Evolutionary conservation across 1,284 basidiomycete genomes (phyloP).

Genomic region (Naganishia albida): DNA sequence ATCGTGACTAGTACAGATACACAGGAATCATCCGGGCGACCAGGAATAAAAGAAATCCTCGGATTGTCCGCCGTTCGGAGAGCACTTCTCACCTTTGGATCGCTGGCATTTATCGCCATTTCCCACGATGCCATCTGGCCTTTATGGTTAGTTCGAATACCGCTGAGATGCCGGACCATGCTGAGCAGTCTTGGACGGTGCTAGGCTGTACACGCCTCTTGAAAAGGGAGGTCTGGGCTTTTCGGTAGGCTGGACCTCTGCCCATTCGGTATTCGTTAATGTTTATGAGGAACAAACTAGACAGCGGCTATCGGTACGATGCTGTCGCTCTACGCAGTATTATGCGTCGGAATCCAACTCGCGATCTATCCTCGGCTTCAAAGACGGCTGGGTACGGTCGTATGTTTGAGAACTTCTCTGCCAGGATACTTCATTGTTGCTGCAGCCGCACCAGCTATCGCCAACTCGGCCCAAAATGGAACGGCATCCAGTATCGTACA

Average conservation of each 20-base stretch:
- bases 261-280: neutral
- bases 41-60: constrained; percentile 12
- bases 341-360: constrained; percentile 15
- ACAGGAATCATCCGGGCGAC: too few relatives aligned
- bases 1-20: neutral
- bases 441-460: constrained; percentile 6
- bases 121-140: constrained; percentile 24
- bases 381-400: constrained; percentile 14
- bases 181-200: too few relatives aligned
- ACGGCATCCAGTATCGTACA: constrained; percentile 4
- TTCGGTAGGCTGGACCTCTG: constrained; percentile 9
- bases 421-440: constrained; percentile 14
- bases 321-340: constrained; percentile 20
- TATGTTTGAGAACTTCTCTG: neutral
- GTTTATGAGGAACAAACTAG: neutral
- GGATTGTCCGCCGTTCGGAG: constrained; percentile 1
- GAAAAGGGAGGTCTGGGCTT: constrained; percentile 26
- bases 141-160: constrained; percentile 10
- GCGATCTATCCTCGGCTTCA: constrained; percentile 15
- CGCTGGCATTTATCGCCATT: constrained; percentile 23
- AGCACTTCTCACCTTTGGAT: constrained; percentile 8
- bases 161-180: neutral
- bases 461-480: neutral
- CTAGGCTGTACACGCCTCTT: constrained; percentile 27
- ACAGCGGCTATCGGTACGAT: constrained; percentile 19